Conservation (phyloP, 768 basidiomycete species). For the Sporobolomyces roseus region DNA sequence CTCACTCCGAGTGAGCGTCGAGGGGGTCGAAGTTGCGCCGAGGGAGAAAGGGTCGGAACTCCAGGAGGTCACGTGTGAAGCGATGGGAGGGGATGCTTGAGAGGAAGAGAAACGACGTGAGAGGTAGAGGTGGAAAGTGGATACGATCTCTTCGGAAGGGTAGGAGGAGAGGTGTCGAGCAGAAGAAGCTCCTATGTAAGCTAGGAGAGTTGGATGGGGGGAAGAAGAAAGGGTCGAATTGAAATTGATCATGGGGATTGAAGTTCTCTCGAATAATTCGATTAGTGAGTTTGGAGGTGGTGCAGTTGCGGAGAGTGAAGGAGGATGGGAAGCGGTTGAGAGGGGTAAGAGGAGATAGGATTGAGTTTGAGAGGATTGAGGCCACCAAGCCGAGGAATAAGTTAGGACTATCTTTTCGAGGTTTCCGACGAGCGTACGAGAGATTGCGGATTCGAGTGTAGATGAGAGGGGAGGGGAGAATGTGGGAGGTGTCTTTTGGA, state of each 20-base stretch:
- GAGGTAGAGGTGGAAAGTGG: constrained; percentile 40
- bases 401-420: constrained; percentile 47
- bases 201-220: constrained; percentile 41
- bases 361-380: constrained; percentile 14
- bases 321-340: constrained; percentile 1
- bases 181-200: constrained; percentile 42
- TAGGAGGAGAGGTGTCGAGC: constrained; percentile 19
- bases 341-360: constrained; percentile 41
- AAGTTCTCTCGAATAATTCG: constrained; percentile 28
- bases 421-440: constrained; percentile 41
- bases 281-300: constrained; percentile 1
- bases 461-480: constrained; percentile 44
- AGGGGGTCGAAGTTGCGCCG: constrained; percentile 51
- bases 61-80: constrained; percentile 48
- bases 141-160: constrained; percentile 13
- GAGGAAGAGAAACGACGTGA: constrained; percentile 9
- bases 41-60: constrained; percentile 47
- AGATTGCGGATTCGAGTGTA: constrained; percentile 19
- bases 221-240: constrained; percentile 8
- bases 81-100: constrained; percentile 30
- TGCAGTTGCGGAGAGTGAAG: constrained; percentile 6
- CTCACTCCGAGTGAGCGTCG: constrained; percentile 39
- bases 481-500: constrained; percentile 30
- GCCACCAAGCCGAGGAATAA: constrained; percentile 46
- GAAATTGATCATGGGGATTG: constrained; percentile 36